phyloP scores from a whole-genome alignment of 1,139 yeast species.

The Kodamaea alishanica region DNA sequence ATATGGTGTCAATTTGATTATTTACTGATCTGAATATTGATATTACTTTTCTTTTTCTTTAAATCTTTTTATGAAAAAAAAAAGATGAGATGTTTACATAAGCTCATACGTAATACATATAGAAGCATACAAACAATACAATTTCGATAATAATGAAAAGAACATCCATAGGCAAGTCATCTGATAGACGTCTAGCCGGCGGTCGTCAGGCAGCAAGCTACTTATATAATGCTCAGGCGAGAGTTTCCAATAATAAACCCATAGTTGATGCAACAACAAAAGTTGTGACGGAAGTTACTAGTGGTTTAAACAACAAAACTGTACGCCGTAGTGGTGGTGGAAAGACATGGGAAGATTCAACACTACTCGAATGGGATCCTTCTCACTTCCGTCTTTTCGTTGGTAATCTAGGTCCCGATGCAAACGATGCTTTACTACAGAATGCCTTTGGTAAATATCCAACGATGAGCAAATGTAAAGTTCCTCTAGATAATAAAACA shows the following conservation, averaged over 20 bases:
- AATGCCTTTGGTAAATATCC: slow-evolving; percentile 50
- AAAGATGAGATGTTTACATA: too few relatives aligned
- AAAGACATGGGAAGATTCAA: slow-evolving; percentile 41
- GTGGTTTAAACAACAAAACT: slow-evolving; percentile 19
- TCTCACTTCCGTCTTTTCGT: slow-evolving; percentile 70
- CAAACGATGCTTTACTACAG: slow-evolving; percentile 50
- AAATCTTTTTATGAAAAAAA: too few relatives aligned
- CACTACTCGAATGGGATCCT: slow-evolving; percentile 58
- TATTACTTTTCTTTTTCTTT: too few relatives aligned
- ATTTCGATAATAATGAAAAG: slow-evolving; percentile 13
- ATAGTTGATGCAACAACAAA: slow-evolving; percentile 1
- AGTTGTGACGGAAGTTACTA: background rate
- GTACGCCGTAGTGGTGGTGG: slow-evolving; percentile 45
- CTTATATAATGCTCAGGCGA: slow-evolving; percentile 24
- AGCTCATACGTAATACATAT: too few relatives aligned
- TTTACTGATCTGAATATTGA: background rate
- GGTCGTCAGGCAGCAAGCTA: slow-evolving; percentile 44
- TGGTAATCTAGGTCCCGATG: slow-evolving; percentile 71
- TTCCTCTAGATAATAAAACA: slow-evolving; percentile 46
- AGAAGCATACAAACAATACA: background rate
- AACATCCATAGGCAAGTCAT: slow-evolving; percentile 35
- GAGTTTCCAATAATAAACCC: slow-evolving; percentile 1
- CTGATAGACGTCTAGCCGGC: slow-evolving; percentile 52
- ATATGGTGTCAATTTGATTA: background rate
- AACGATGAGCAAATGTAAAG: slow-evolving; percentile 52